phyloP scores from a whole-genome alignment of 345 rosid species.

The Viola odorata region DNA sequence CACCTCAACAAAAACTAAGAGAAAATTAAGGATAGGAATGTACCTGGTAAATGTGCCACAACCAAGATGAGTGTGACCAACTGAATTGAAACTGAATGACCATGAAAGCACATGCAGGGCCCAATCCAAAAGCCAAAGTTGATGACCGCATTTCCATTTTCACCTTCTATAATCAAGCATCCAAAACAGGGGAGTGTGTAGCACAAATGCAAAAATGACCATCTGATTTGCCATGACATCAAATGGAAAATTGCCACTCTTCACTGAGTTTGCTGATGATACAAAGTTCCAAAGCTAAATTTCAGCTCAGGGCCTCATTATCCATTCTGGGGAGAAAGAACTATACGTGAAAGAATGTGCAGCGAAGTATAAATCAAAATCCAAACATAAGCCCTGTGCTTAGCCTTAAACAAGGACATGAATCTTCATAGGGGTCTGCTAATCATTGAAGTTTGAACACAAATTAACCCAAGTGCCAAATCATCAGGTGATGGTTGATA shows the following conservation, averaged over 20 bases:
- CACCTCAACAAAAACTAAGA: constrained; percentile 6
- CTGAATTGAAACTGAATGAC: constrained; percentile 36
- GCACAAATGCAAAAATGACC: no score
- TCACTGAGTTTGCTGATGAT: no score
- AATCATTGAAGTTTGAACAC: constrained; percentile 1
- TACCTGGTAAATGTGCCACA: constrained; percentile 21
- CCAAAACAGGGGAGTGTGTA: not conserved
- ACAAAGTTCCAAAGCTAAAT: no score
- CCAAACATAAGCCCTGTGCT: no score
- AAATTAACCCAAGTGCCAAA: not conserved
- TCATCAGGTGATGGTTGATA: not conserved
- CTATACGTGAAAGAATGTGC: no score
- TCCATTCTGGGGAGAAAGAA: not conserved
- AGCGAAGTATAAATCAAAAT: no score
- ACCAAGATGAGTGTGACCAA: constrained; percentile 26
- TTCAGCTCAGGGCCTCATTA: not conserved
- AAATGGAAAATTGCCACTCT: constrained; percentile 1
- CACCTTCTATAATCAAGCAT: constrained; percentile 10
- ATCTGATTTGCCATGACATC: no score
- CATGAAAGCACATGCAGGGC: constrained; percentile 34
- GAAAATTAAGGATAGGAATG: constrained; percentile 19
- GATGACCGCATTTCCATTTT: constrained; percentile 26
- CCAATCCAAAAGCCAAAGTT: constrained; percentile 28
- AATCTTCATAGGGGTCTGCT: constrained; percentile 3
- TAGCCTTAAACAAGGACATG: constrained; percentile 5